Evolutionary conservation across 2,329 filamentous ascomycete genomes (phyloP).

Genomic region (Fusarium pseudograminearum): DNA sequence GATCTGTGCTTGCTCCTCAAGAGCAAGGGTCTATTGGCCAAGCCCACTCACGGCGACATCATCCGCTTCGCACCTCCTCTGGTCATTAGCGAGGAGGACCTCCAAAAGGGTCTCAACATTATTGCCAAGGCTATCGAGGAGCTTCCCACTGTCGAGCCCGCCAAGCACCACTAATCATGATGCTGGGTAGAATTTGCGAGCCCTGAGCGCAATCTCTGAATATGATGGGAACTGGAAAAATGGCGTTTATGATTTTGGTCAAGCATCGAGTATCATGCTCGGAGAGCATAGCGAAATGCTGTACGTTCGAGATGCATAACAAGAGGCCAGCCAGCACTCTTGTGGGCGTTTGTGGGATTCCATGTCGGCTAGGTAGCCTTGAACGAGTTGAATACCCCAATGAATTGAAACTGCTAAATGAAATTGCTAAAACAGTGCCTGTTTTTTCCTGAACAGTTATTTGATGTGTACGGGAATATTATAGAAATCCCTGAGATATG

Average conservation of each 20-base stretch:
- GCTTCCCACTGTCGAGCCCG: slow-evolving; percentile 71
- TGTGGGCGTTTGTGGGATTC: slow-evolving; percentile 42
- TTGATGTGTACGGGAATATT: not conserved
- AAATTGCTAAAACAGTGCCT: not conserved
- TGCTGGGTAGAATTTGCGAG: slow-evolving; percentile 17
- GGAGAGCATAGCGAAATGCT: slow-evolving; percentile 34
- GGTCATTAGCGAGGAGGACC: slow-evolving; percentile 90
- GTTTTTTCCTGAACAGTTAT: not conserved
- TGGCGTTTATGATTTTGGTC: slow-evolving; percentile 35
- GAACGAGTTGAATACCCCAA: slow-evolving; percentile 39
- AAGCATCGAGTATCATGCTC: slow-evolving; percentile 16
- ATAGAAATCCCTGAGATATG: not conserved
- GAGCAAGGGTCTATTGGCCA: slow-evolving; percentile 94
- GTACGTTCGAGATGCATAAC: slow-evolving; percentile 37
- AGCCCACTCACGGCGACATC: slow-evolving; percentile 98
- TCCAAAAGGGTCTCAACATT: slow-evolving; percentile 80
- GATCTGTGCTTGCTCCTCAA: slow-evolving; percentile 96
- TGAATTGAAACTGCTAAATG: slow-evolving; percentile 17
- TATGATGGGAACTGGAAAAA: slow-evolving; percentile 25
- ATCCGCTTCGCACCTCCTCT: slow-evolving; percentile 97
- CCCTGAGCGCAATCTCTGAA: slow-evolving; percentile 43
- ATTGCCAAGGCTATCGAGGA: slow-evolving; percentile 86
- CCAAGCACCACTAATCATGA: slow-evolving; percentile 52
- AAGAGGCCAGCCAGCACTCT: slow-evolving; percentile 19
- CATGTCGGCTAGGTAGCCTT: slow-evolving; percentile 31